These are phyloP conservation scores for Debaryomyces coudertii DNA, from an alignment of 1,139 yeast genomes.

Conservation along the genomic window DNA sequence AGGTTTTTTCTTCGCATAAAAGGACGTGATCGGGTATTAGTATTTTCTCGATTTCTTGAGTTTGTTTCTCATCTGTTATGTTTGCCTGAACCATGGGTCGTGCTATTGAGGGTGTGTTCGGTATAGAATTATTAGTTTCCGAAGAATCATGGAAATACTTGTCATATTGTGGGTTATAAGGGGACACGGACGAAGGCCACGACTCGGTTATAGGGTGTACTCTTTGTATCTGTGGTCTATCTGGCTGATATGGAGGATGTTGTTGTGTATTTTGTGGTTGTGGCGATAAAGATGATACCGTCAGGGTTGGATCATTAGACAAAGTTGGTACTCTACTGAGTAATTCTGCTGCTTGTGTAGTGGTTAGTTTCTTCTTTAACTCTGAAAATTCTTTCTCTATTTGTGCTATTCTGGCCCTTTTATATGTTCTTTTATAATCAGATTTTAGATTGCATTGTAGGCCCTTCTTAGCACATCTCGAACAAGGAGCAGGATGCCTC, in stretches of 20 bases:
- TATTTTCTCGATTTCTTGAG: not conserved
- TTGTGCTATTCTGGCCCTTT: conserved; percentile 81
- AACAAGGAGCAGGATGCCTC: conserved; percentile 77
- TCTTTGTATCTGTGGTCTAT: not conserved
- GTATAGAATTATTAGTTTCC: conserved; percentile 29
- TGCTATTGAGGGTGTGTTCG: conserved; percentile 38
- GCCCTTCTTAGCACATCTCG: conserved; percentile 73
- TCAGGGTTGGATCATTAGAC: conserved; percentile 9
- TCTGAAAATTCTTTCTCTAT: conserved; percentile 79
- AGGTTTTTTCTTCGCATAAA: conserved; percentile 62
- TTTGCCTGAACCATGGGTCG: conserved; percentile 14
- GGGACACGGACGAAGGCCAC: conserved; percentile 12
- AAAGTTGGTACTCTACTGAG: conserved; percentile 37
- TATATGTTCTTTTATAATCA: conserved; percentile 86
- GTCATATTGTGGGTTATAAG: conserved; percentile 9
- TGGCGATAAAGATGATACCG: conserved; percentile 7
- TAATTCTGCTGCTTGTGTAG: conserved; percentile 52
- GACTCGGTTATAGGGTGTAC: conserved; percentile 10
- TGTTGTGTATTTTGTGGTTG: conserved; percentile 1
- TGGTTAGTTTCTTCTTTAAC: conserved; percentile 60
- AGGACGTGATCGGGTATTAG: conserved; percentile 34
- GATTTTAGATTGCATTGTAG: conserved; percentile 72
- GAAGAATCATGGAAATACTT: conserved; percentile 21
- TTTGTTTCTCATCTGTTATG: not conserved
- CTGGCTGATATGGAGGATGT: not conserved